Conservation (phyloP, 2,329 filamentous ascomycete species). For the Neocucurbitaria cava region DNA sequence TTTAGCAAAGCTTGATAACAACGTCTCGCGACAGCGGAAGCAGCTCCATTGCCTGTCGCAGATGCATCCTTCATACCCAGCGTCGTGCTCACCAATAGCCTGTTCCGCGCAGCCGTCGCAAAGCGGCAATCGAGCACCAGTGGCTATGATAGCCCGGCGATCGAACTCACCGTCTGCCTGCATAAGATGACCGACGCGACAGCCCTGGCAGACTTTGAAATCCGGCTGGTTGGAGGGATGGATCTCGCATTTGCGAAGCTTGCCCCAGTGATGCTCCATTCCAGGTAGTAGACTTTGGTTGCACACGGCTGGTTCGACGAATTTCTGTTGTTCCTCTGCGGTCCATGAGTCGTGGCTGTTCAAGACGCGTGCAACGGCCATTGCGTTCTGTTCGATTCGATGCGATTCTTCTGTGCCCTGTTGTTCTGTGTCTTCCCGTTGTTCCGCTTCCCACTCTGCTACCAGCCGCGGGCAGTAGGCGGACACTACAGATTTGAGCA, state of each 20-base stretch:
- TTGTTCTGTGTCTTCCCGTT: no score
- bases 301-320: constrained; percentile 2
- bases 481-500: not conserved
- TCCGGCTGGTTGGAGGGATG: not conserved
- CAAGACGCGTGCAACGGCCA: not conserved
- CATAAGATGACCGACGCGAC: constrained; percentile 5
- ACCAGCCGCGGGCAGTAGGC: constrained; percentile 1
- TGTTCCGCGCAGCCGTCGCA: constrained; percentile 3
- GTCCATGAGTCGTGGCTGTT: not conserved
- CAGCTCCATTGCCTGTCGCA: constrained; percentile 11
- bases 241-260: constrained; percentile 5
- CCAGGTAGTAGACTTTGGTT: constrained; percentile 8
- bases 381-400: not conserved
- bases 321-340: not conserved
- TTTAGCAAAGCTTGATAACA: not conserved
- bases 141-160: constrained; percentile 6
- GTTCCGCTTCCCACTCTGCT: constrained; percentile 1
- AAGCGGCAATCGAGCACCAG: constrained; percentile 8
- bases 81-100: not conserved
- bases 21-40: constrained; percentile 8
- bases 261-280: constrained; percentile 8
- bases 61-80: constrained; percentile 1
- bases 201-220: constrained; percentile 6
- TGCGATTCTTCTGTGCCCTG: not conserved
- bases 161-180: constrained; percentile 3